A percentile compares a stretch with the other conserved stretches of the same genome.
Conservation (phyloP, 1,284 basidiomycete genomes). For the Sanghuangporus baumii region DNA sequence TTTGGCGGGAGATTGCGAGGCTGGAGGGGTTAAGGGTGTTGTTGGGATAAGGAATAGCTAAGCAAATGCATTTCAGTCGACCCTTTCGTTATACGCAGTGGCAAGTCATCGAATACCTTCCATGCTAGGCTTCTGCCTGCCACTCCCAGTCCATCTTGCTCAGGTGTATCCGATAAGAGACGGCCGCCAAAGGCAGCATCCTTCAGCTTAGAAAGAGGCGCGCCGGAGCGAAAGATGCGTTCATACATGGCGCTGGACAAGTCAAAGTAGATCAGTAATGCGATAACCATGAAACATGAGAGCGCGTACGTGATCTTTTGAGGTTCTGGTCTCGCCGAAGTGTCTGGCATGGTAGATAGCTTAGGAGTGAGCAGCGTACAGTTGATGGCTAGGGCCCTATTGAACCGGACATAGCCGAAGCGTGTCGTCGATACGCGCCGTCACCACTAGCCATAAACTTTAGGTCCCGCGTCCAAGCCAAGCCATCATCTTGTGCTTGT, state of each 20-base stretch:
- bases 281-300: background rate
- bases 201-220: conserved; percentile 54
- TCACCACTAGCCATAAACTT: background rate
- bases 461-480: background rate
- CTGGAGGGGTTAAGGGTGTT: conserved; percentile 13
- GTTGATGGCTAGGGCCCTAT: background rate
- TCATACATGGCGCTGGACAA: conserved; percentile 50
- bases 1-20: conserved; percentile 7
- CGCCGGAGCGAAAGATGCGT: conserved; percentile 51
- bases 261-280: background rate
- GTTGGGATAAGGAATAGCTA: conserved; percentile 17
- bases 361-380: background rate
- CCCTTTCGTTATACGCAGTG: background rate
- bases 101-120: conserved; percentile 47
- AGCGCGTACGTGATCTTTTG: conserved; percentile 11
- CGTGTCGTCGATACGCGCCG: background rate
- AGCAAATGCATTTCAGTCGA: background rate
- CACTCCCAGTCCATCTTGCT: conserved; percentile 34
- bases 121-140: conserved; percentile 70
- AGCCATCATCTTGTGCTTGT: background rate
- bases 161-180: conserved; percentile 40
- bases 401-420: background rate
- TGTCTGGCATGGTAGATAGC: conserved; percentile 6
- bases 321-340: conserved; percentile 5
- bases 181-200: conserved; percentile 58